A percentile compares a stretch with the other conserved stretches of the same genome.
Conservation (phyloP, 257 asterid species). For the Prunella vulgaris region DNA sequence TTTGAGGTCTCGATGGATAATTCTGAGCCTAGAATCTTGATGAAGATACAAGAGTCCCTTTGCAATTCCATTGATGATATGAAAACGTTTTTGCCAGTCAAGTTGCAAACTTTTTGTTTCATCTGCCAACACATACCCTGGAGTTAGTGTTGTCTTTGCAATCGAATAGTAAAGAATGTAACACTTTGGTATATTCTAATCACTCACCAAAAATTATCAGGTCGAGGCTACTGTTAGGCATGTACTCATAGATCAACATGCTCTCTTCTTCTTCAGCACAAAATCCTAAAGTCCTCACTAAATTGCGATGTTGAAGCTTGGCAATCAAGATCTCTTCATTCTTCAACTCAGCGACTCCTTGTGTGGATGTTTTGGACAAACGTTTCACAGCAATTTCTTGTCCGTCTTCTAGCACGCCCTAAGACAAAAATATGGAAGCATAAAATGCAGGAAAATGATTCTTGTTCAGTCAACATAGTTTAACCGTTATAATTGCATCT, state of each 20-base stretch:
- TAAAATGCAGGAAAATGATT: not conserved
- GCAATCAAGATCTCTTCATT: constrained; percentile 18
- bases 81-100: not conserved
- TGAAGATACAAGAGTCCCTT: not conserved
- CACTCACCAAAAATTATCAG: constrained; percentile 1
- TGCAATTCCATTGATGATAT: not conserved
- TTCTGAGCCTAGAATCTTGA: not conserved
- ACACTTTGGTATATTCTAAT: too few species aligned
- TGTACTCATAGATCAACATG: constrained; percentile 20
- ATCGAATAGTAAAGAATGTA: not conserved
- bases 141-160: not conserved
- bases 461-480: not conserved
- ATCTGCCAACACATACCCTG: not conserved
- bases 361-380: constrained; percentile 3
- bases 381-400: constrained; percentile 21
- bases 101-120: not conserved
- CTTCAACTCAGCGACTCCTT: constrained; percentile 13
- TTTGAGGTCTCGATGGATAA: constrained; percentile 16
- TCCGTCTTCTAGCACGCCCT: not conserved
- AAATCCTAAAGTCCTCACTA: constrained; percentile 8
- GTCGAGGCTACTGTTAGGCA: constrained; percentile 20
- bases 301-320: constrained; percentile 19
- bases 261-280: constrained; percentile 13
- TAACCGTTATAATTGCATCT: not conserved
- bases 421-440: not conserved